Conservation (phyloP, 768 basidiomycete genomes). For the Kwoniella mangroviensis region DNA sequence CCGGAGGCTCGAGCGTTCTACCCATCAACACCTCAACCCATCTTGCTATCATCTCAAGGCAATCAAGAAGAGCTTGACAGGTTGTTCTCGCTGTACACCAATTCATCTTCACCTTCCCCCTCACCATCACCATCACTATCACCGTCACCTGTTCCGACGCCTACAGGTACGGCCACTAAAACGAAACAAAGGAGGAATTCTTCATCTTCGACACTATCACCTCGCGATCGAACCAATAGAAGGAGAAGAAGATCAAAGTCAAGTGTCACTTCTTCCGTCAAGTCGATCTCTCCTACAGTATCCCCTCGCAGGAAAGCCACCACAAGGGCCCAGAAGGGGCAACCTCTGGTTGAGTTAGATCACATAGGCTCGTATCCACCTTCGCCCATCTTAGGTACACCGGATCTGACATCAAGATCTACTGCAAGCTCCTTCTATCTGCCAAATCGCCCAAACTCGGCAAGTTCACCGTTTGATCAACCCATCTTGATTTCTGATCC, state of each 20-base stretch:
- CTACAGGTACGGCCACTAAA: not conserved
- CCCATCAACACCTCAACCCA: conserved; percentile 1
- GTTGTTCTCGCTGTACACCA: not conserved
- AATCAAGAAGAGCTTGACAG: not conserved
- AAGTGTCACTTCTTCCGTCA: not conserved
- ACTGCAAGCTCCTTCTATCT: not conserved
- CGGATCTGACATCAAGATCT: conserved; percentile 19
- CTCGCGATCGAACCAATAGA: not conserved
- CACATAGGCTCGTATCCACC: not conserved
- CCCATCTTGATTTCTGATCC: conserved; percentile 10
- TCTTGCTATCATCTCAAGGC: not conserved
- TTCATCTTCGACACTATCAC: not conserved
- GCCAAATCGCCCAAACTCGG: not conserved
- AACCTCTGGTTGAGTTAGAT: not conserved
- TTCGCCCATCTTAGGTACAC: conserved; percentile 12
- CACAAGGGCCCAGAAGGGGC: not conserved
- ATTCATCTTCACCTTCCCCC: not conserved
- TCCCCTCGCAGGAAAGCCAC: not conserved
- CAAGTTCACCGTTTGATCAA: not conserved
- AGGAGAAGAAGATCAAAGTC: not conserved
- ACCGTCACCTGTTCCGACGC: not conserved
- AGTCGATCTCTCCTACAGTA: not conserved
- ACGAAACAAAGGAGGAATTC: not conserved
- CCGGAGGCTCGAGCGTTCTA: not conserved
- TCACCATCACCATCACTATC: not conserved